A percentile compares a stretch with the other conserved stretches of the same genome.
phyloP scores from a whole-genome alignment of 176 grass and related monocot genomes.

The Hyparrhenia diplandra region DNA sequence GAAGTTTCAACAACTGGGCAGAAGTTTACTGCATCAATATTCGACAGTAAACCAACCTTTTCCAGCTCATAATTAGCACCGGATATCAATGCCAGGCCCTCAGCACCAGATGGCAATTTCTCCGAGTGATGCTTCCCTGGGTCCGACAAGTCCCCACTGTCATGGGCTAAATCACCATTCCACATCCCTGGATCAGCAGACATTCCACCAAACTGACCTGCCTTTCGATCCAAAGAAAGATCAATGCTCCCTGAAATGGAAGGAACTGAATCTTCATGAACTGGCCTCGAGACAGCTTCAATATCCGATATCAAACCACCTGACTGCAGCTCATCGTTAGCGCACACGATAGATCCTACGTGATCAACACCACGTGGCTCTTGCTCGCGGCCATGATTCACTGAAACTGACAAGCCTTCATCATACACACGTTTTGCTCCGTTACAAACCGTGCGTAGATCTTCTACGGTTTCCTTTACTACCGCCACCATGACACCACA shows the following conservation, averaged over 20 bases:
- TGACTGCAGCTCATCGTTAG: conserved; percentile 1
- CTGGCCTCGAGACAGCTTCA: conserved; percentile 5
- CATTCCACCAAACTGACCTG: not conserved
- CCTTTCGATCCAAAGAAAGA: conserved; percentile 13
- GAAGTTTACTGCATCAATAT: not conserved
- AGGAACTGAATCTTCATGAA: conserved; percentile 23
- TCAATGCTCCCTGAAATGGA: conserved; percentile 1
- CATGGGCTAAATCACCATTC: not conserved
- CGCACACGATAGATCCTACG: not conserved
- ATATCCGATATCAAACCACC: conserved; percentile 19
- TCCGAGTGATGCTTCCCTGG: not conserved
- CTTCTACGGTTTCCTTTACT: not conserved
- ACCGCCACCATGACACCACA: not conserved
- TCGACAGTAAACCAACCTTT: conserved; percentile 8
- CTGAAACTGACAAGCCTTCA: not conserved
- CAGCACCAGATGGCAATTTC: not conserved
- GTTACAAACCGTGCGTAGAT: not conserved
- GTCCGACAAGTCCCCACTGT: not conserved
- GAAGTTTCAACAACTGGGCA: not conserved
- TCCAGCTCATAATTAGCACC: conserved; percentile 23
- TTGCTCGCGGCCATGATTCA: not conserved
- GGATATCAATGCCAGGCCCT: conserved; percentile 2
- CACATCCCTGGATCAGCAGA: not conserved
- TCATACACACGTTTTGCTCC: not conserved
- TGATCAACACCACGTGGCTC: conserved; percentile 9